These are phyloP conservation scores for Thelonectria rubi DNA, from an alignment of 2,329 filamentous ascomycete species.

Conservation along the genomic window DNA sequence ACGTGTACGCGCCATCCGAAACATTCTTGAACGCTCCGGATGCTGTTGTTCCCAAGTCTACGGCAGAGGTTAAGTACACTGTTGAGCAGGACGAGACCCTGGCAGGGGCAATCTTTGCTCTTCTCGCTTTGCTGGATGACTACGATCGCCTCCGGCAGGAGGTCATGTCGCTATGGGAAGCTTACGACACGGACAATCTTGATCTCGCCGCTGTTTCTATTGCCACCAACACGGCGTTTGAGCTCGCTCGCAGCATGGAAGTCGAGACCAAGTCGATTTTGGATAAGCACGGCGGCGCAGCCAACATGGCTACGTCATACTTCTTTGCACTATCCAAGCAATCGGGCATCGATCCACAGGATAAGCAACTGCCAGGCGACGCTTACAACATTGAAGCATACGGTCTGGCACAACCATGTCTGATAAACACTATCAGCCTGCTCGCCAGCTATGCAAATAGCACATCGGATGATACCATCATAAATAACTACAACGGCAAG, in stretches of 20 bases:
- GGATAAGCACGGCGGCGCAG: slow-evolving; percentile 8
- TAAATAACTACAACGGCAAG: slow-evolving; percentile 30
- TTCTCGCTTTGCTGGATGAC: slow-evolving; percentile 23
- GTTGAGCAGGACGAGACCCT: slow-evolving; percentile 25
- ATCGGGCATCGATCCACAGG: slow-evolving; percentile 12
- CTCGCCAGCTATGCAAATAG: slow-evolving; percentile 2
- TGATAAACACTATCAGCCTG: slow-evolving; percentile 12
- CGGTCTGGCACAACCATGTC: slow-evolving; percentile 11
- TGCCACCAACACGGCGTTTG: slow-evolving; percentile 35
- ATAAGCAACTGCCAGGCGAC: neutral
- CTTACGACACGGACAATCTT: neutral
- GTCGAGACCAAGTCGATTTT: slow-evolving; percentile 57
- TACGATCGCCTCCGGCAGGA: slow-evolving; percentile 15
- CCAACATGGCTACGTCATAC: neutral
- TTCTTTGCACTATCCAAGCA: slow-evolving; percentile 8
- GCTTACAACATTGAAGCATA: slow-evolving; percentile 29
- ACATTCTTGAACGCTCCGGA: slow-evolving; percentile 30
- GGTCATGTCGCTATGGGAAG: slow-evolving; percentile 27
- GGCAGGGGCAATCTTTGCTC: slow-evolving; percentile 24
- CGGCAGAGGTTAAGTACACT: slow-evolving; percentile 15
- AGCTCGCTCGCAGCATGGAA: slow-evolving; percentile 34
- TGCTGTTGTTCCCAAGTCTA: neutral
- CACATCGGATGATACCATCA: neutral
- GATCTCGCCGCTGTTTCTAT: slow-evolving; percentile 34
- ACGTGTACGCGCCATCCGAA: slow-evolving; percentile 30